Percentiles rank a stretch among this genome's conserved stretches.
phyloP scores from a whole-genome alignment of 2,329 filamentous ascomycete genomes.

The Didymella exigua region DNA sequence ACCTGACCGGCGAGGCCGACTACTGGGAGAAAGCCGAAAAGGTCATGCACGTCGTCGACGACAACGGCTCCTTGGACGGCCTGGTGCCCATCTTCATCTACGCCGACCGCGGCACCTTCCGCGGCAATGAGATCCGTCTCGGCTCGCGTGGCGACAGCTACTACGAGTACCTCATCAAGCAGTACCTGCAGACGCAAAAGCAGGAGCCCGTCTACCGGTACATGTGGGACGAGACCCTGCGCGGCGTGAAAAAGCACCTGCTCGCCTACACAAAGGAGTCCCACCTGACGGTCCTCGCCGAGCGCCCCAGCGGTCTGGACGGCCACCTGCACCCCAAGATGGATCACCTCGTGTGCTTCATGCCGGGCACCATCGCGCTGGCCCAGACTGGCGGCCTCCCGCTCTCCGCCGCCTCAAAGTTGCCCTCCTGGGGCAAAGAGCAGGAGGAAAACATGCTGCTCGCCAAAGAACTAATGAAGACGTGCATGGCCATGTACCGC shows the following conservation, averaged over 20 bases:
- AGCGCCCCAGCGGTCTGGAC: conserved; percentile 76
- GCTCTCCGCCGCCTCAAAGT: conserved; percentile 75
- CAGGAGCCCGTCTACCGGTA: conserved; percentile 85
- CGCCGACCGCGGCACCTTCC: conserved; percentile 77
- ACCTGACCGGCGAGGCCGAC: conserved; percentile 86
- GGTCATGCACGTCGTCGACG: conserved; percentile 88
- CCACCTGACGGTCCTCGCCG: conserved; percentile 86
- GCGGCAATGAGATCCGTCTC: conserved; percentile 83
- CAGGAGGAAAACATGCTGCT: conserved; percentile 88
- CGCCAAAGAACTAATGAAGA: conserved; percentile 89
- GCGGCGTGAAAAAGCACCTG: conserved; percentile 87
- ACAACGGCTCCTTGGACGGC: conserved; percentile 77
- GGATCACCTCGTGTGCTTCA: conserved; percentile 97
- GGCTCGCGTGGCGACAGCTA: conserved; percentile 96
- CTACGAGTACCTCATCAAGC: conserved; percentile 98
- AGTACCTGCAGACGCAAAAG: conserved; percentile 91
- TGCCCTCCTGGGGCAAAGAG: conserved; percentile 71
- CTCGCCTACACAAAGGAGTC: conserved; percentile 83
- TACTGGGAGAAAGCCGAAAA: conserved; percentile 94
- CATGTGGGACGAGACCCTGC: conserved; percentile 88
- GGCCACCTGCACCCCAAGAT: conserved; percentile 80
- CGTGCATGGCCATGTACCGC: conserved; percentile 98
- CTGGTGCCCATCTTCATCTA: conserved; percentile 92
- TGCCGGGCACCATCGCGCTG: conserved; percentile 93
- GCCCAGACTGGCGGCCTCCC: conserved; percentile 80